Conservation (phyloP, 2,329 filamentous ascomycete species). For the Celoporthe dispersa region DNA sequence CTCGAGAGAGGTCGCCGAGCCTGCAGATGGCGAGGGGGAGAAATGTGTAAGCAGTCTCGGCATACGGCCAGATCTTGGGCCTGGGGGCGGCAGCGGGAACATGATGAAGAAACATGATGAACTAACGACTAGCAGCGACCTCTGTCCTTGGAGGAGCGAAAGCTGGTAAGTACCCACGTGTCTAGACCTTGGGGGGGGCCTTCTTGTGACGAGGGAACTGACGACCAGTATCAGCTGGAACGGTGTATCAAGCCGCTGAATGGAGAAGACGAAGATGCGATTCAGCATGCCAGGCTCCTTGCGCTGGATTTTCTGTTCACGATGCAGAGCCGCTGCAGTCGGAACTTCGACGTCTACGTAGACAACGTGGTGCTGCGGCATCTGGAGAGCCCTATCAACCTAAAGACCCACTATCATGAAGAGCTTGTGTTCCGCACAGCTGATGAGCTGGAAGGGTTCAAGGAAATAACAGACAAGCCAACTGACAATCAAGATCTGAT, state of each 20-base stretch:
- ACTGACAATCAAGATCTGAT: background rate
- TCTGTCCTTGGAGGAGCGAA: constrained; percentile 7
- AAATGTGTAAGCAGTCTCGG: background rate
- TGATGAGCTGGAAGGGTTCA: constrained; percentile 21
- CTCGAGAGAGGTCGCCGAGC: constrained; percentile 9
- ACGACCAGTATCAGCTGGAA: constrained; percentile 11
- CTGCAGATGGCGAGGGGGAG: background rate
- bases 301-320: constrained; percentile 27
- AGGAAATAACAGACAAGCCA: constrained; percentile 11
- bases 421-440: constrained; percentile 26
- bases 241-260: constrained; percentile 24
- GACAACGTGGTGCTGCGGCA: constrained; percentile 15
- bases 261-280: constrained; percentile 16
- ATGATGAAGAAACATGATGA: background rate
- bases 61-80: background rate
- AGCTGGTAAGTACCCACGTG: constrained; percentile 16
- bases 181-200: no score
- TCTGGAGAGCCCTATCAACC: constrained; percentile 27
- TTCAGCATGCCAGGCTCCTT: constrained; percentile 23
- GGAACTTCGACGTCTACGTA: constrained; percentile 20
- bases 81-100: background rate
- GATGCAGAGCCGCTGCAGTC: constrained; percentile 17
- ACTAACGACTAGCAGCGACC: background rate
- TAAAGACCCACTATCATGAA: constrained; percentile 29
- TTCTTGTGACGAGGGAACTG: background rate